Percentiles rank a stretch among this genome's conserved stretches.
phyloP scores from a whole-genome alignment of 345 rosid species.

The Sisymbrium altissimum region DNA sequence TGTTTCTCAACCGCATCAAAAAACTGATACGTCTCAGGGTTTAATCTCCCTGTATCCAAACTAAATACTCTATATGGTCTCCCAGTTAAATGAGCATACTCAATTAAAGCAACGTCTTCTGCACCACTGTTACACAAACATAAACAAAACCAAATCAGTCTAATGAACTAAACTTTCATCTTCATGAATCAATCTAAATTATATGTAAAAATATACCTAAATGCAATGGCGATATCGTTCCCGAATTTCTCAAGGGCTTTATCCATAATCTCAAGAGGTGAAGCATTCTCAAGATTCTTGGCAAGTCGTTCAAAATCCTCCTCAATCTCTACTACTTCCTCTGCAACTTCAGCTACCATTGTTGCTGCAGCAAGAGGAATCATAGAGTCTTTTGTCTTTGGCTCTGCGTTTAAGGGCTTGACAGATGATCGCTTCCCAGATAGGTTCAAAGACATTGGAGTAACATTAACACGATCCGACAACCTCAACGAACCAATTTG shows the following conservation, averaged over 20 bases:
- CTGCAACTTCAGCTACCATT: conserved; percentile 43
- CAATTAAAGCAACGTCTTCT: conserved; percentile 87
- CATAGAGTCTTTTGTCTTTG: conserved; percentile 43
- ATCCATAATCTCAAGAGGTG: conserved; percentile 88
- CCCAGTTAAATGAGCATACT: conserved; percentile 85
- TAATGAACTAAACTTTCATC: background rate
- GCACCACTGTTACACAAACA: conserved; percentile 64
- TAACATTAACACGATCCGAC: conserved; percentile 38
- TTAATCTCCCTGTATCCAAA: conserved; percentile 90
- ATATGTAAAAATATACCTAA: conserved; percentile 47
- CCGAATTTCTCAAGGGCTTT: conserved; percentile 80
- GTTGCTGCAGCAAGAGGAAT: conserved; percentile 20
- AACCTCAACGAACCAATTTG: conserved; percentile 54
- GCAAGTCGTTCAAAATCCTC: conserved; percentile 61
- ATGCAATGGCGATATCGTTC: conserved; percentile 86
- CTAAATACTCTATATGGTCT: conserved; percentile 88
- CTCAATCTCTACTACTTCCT: conserved; percentile 44
- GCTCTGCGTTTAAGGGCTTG: conserved; percentile 57
- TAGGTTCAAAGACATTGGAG: conserved; percentile 37
- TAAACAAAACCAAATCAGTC: background rate
- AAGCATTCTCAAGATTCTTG: conserved; percentile 53
- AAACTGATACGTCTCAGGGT: conserved; percentile 70
- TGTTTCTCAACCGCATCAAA: conserved; percentile 78
- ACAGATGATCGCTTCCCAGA: conserved; percentile 42
- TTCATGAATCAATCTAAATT: background rate